phyloP scores from a whole-genome alignment of 2,329 filamentous ascomycete species.

The Botrytis cinerea region DNA sequence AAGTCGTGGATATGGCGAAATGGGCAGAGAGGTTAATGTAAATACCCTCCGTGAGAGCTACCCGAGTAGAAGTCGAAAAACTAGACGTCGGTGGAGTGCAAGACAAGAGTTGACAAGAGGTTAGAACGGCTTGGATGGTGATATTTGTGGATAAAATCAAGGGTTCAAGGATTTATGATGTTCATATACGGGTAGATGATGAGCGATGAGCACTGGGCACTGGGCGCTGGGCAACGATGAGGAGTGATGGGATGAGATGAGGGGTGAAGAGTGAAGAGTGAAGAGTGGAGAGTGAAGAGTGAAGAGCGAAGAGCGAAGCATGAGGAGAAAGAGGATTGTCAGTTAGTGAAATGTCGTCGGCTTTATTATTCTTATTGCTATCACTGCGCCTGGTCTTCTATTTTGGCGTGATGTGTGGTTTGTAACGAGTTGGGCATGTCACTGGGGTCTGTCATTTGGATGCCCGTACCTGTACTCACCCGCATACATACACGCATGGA shows the following conservation, averaged over 20 bases:
- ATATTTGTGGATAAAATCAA: conserved; percentile 13
- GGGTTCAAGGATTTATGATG: conserved; percentile 11
- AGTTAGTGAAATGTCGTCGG: not conserved
- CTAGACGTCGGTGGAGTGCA: not conserved
- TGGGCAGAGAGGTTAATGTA: not conserved
- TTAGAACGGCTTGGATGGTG: not conserved
- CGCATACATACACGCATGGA: not conserved
- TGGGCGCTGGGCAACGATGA: not conserved
- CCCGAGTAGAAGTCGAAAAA: not conserved
- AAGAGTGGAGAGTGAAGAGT: not conserved
- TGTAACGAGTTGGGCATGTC: not conserved
- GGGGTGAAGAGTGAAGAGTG: not conserved
- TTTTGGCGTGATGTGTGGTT: not conserved
- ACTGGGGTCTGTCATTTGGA: not conserved
- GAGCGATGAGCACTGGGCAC: not conserved
- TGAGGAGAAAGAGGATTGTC: not conserved
- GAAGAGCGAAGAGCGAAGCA: not conserved
- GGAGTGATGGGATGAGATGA: not conserved
- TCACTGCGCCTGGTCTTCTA: not conserved
- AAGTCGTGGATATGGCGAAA: not conserved
- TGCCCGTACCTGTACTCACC: not conserved
- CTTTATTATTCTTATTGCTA: not conserved
- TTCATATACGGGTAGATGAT: not conserved
- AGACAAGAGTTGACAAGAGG: not conserved
- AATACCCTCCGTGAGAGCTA: not conserved